Percentiles rank a stretch among this genome's conserved stretches.
These are phyloP conservation scores for Sclerotinia nivalis DNA, from an alignment of 2,329 filamentous ascomycete genomes.

Conservation along the genomic window DNA sequence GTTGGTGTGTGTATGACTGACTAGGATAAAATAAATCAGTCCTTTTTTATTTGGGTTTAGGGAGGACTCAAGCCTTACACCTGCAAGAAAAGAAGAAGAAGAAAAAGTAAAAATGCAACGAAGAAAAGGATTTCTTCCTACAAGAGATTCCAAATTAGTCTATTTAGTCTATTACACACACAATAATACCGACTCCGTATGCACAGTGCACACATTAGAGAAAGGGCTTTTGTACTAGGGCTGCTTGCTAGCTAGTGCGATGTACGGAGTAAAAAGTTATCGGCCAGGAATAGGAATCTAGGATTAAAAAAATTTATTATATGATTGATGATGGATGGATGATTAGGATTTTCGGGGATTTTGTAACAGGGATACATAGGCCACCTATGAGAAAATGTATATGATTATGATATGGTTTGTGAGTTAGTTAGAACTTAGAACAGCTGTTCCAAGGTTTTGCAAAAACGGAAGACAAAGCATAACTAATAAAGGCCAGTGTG, in stretches of 20 bases:
- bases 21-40: conserved; percentile 1
- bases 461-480: not conserved
- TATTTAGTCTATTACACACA: not conserved
- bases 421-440: not conserved
- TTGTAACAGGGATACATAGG: not conserved
- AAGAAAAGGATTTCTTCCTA: not conserved
- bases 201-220: not conserved
- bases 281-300: not conserved
- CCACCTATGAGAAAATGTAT: not conserved
- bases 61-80: not conserved
- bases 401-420: not conserved
- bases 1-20: not conserved
- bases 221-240: conserved; percentile 11
- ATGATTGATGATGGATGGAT: not conserved
- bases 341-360: conserved; percentile 8
- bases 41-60: not conserved
- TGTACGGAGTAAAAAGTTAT: not conserved
- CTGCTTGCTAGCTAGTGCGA: conserved; percentile 5
- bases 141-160: conserved; percentile 9
- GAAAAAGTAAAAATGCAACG: not conserved
- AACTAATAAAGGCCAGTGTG: not conserved
- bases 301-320: not conserved
- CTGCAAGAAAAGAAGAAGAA: conserved; percentile 11
- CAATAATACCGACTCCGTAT: not conserved
- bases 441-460: not conserved